Percentiles rank a stretch among this genome's conserved stretches.
phyloP scores from a whole-genome alignment of 495 filamentous ascomycete species.

The Bacidia rubella region DNA sequence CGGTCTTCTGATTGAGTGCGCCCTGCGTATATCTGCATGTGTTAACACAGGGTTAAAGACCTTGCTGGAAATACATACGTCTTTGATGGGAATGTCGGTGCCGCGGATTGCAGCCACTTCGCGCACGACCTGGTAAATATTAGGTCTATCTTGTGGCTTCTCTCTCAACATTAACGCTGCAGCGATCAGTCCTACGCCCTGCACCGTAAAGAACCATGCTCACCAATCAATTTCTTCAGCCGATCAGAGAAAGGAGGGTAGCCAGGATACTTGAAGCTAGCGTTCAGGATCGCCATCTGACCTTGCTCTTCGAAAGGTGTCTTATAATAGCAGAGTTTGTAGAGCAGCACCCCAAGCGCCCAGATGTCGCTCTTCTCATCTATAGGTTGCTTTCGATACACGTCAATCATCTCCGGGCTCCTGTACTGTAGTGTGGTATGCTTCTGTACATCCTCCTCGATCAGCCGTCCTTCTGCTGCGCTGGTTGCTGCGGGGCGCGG shows the following conservation, averaged over 20 bases:
- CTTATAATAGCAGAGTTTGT: slow-evolving; percentile 98
- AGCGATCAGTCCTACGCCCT: slow-evolving; percentile 6
- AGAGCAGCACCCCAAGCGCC: slow-evolving; percentile 88
- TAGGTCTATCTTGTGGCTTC: slow-evolving; percentile 66
- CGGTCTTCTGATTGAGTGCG: slow-evolving; percentile 50
- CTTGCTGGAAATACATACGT: slow-evolving; percentile 44
- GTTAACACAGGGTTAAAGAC: slow-evolving; percentile 18
- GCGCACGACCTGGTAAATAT: slow-evolving; percentile 81
- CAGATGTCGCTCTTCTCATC: slow-evolving; percentile 99
- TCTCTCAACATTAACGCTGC: slow-evolving; percentile 87
- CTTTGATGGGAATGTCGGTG: slow-evolving; percentile 76
- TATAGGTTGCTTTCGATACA: slow-evolving; percentile 90
- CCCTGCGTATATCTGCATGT: slow-evolving; percentile 63
- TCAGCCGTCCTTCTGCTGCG: slow-evolving; percentile 70
- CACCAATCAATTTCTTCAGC: slow-evolving; percentile 84
- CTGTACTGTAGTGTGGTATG: slow-evolving; percentile 96
- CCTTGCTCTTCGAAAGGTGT: slow-evolving; percentile 97
- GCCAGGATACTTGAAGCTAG: slow-evolving; percentile 80
- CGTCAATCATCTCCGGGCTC: slow-evolving; percentile 97
- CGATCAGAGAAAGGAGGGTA: slow-evolving; percentile 84
- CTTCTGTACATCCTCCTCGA: slow-evolving; percentile 94
- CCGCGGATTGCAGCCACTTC: slow-evolving; percentile 84
- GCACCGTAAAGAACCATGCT: slow-evolving; percentile 20
- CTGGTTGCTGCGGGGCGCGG: slow-evolving; percentile 75
- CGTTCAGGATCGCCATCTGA: slow-evolving; percentile 95